Evolutionary conservation across 192 early-diverging fungal genomes (phyloP).

Genomic region (Podila minutissima): DNA sequence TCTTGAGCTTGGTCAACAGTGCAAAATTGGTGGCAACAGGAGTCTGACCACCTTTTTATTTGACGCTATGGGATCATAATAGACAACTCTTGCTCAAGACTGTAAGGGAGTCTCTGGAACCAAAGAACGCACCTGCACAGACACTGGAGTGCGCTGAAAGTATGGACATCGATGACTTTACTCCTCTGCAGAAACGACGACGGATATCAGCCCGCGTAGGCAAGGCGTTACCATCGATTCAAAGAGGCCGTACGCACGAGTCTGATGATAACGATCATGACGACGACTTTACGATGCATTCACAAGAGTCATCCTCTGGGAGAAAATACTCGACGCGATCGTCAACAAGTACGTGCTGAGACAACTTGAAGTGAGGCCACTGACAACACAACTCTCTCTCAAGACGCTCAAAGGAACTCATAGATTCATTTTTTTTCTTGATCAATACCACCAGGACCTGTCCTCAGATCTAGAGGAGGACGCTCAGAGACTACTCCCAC

Average conservation of each 20-base stretch:
- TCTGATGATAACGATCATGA: constrained; percentile 24
- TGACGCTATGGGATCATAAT: background rate
- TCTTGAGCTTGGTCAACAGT: background rate
- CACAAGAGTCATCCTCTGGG: constrained; percentile 1
- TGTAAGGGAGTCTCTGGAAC: constrained; percentile 1
- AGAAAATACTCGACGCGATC: constrained; percentile 13
- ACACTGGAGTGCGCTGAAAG: constrained; percentile 1
- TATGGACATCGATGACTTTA: constrained; percentile 26
- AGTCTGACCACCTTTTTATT: background rate
- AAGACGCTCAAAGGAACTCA: too few relatives aligned
- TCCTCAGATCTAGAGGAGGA: constrained; percentile 26
- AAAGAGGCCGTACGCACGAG: background rate
- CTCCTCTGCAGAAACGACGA: constrained; percentile 27
- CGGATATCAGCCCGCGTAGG: constrained; percentile 28
- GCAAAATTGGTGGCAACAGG: constrained; percentile 43
- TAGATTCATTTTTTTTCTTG: too few relatives aligned
- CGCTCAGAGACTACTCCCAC: background rate
- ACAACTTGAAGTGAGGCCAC: too few relatives aligned
- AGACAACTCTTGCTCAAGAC: constrained; percentile 23
- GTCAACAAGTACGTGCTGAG: background rate
- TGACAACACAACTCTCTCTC: too few relatives aligned
- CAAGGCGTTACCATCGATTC: background rate
- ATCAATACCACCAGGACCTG: constrained; percentile 6
- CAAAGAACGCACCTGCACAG: background rate
- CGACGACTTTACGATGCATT: constrained; percentile 17